A percentile compares a stretch with the other conserved stretches of the same genome.
Evolutionary conservation across 2,329 filamentous ascomycete genomes (phyloP).

Genomic region (Monosporascus sp.): DNA sequence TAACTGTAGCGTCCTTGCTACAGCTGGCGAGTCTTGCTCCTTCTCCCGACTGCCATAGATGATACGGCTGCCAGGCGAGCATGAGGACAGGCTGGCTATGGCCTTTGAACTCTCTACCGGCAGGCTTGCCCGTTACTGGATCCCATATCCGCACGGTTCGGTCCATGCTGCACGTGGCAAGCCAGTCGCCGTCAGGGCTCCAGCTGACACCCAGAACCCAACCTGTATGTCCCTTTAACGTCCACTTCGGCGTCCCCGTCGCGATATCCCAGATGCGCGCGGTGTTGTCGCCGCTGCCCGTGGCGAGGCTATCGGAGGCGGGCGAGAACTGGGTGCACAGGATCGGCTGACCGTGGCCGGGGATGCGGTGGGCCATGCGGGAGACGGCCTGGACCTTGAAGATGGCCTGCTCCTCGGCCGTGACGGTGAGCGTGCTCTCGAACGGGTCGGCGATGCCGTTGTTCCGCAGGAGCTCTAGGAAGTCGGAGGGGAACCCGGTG

Average conservation of each 20-base stretch:
- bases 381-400: conserved; percentile 92
- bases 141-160: conserved; percentile 89
- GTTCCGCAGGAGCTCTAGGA: conserved; percentile 46
- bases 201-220: conserved; percentile 88
- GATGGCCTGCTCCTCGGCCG: conserved; percentile 76
- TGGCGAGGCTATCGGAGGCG: conserved; percentile 71
- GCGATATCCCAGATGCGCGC: conserved; percentile 93
- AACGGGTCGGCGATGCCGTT: conserved; percentile 55
- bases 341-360: conserved; percentile 88
- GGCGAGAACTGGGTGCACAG: conserved; percentile 83
- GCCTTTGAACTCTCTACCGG: conserved; percentile 70
- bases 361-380: conserved; percentile 80
- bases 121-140: conserved; percentile 68
- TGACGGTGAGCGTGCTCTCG: conserved; percentile 49
- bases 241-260: conserved; percentile 82
- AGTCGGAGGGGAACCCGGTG: conserved; percentile 47
- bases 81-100: conserved; percentile 87
- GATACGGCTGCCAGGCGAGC: conserved; percentile 90
- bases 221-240: conserved; percentile 77
- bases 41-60: conserved; percentile 63
- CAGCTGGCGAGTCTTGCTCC: conserved; percentile 77
- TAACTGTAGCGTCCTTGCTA: conserved; percentile 82
- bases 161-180: conserved; percentile 92
- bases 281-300: conserved; percentile 85
- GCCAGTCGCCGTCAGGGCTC: conserved; percentile 73